Base-by-base conservation (phyloP, 73 alveolate species). In the Paramecium primaurelia region DNA sequence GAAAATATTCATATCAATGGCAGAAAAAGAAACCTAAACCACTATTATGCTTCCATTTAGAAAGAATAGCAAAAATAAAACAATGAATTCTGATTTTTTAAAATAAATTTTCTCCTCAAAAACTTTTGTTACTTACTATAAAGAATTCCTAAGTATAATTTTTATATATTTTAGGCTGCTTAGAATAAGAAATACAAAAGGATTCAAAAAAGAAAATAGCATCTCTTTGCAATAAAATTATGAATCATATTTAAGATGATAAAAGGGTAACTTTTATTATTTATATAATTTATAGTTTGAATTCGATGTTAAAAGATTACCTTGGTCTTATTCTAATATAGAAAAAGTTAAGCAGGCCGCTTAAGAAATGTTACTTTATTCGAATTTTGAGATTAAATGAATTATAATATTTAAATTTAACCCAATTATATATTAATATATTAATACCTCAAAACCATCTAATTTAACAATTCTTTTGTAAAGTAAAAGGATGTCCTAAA, bases 31-130 rank as follows among this genome's bases (percentile, higher is more conserved):
- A 73, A 37, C 9, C 3, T 0, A 73, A 73, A 44, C 34, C 3
- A 73, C 5, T 40, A 44, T 20, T 37, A 38, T 73, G 18, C 59
- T 73, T 5, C 87, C 87, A 32, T 73, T 73, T 20, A 73, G 59
- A 73, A 73, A 73, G 34, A 38, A 73, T 73, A 73, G 87, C 36
- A 73, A 36, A 36, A 73, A n/a, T 2, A 73, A 73, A 73, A 73
- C 87, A 36, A 73, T 73, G 87, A 73, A 73, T 73, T 73, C 54
- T 5, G 58, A 73, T 12, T 73, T 73, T 73, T 73, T 73, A 38
- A 37, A 37, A 37, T 12, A 73, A 73, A 32, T 73, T n/a, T 73
- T 73, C 47, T 37, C 60, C 2, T 73, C 87, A 4, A 4, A 73
- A 73, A 40, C 40, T 4, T 73, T 73, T 73, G 40, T 34, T 4